A percentile compares a stretch with the other conserved stretches of the same genome.
Conservation (phyloP, 78 protist species). For the Dictyostelium brefeldianum region DNA sequence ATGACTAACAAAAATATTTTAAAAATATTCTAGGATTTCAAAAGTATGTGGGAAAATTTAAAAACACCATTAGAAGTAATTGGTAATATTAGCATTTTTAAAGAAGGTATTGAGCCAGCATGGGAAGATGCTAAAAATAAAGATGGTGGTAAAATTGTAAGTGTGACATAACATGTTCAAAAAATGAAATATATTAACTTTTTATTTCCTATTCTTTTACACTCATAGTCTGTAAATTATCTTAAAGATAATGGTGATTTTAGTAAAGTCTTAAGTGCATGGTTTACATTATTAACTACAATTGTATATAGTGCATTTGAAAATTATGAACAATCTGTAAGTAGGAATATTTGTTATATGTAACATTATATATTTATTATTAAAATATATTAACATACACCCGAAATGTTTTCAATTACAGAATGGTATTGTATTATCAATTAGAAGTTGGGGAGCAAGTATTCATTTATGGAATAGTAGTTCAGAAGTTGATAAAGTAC, state of each 20-base stretch:
- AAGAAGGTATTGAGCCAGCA: constrained; percentile 80
- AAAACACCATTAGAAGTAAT: constrained; percentile 38
- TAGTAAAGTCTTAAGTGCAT: constrained; percentile 39
- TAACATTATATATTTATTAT: background rate
- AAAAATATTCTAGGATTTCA: background rate
- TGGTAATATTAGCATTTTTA: constrained; percentile 71
- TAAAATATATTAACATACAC: background rate
- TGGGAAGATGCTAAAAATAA: constrained; percentile 73
- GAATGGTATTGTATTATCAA: constrained; percentile 74
- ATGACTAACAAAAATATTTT: background rate
- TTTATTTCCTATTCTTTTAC: background rate
- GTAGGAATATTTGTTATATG: background rate
- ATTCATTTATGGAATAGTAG: constrained; percentile 61
- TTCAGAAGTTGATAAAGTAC: constrained; percentile 48
- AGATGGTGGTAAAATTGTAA: constrained; percentile 79
- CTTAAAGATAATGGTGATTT: constrained; percentile 62
- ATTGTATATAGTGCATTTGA: constrained; percentile 65
- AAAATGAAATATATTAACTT: background rate
- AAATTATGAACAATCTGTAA: constrained; percentile 56
- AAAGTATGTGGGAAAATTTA: constrained; percentile 30
- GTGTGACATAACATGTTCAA: background rate
- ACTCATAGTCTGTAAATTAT: constrained; percentile 52
- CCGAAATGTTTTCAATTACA: background rate
- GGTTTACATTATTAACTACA: constrained; percentile 70
- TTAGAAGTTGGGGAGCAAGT: constrained; percentile 78